phyloP scores from a whole-genome alignment of 1,284 basidiomycete genomes.

The Pseudozyma thailandica region DNA sequence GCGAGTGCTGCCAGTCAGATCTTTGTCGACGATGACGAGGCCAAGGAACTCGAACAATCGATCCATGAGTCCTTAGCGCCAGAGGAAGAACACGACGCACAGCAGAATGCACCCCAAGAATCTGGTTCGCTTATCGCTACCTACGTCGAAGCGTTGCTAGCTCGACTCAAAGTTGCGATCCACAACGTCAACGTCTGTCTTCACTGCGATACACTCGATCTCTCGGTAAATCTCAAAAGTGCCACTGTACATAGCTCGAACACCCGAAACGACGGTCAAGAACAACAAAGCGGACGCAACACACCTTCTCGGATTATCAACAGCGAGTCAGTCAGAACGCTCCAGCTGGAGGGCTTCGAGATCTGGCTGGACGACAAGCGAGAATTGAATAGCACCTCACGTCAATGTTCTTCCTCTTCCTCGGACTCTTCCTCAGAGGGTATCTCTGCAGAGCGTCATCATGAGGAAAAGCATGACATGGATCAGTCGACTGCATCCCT shows the following conservation, averaged over 20 bases:
- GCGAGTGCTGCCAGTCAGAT: constrained; percentile 47
- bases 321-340: constrained; percentile 28
- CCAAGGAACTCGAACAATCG: constrained; percentile 44
- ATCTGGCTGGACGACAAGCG: constrained; percentile 24
- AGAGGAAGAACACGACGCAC: constrained; percentile 8
- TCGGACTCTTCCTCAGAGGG: constrained; percentile 19
- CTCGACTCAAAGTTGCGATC: constrained; percentile 48
- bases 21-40: constrained; percentile 46
- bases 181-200: constrained; percentile 26
- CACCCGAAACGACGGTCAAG: constrained; percentile 21
- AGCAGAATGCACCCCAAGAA: constrained; percentile 9
- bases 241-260: constrained; percentile 29
- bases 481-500: constrained; percentile 18
- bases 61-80: constrained; percentile 50
- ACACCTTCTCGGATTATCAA: neutral
- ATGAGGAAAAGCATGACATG: neutral
- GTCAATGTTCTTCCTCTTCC: constrained; percentile 21
- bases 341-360: constrained; percentile 23
- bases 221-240: constrained; percentile 27
- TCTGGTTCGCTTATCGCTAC: constrained; percentile 37
- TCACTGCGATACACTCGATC: constrained; percentile 14
- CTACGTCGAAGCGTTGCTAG: constrained; percentile 52
- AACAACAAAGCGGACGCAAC: neutral
- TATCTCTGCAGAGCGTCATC: neutral
- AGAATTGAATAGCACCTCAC: neutral